A percentile compares a stretch with the other conserved stretches of the same genome.
These are phyloP conservation scores for Phytophthora agathidicida DNA, from an alignment of 352 stramenopile genomes.

Conservation along the genomic window DNA sequence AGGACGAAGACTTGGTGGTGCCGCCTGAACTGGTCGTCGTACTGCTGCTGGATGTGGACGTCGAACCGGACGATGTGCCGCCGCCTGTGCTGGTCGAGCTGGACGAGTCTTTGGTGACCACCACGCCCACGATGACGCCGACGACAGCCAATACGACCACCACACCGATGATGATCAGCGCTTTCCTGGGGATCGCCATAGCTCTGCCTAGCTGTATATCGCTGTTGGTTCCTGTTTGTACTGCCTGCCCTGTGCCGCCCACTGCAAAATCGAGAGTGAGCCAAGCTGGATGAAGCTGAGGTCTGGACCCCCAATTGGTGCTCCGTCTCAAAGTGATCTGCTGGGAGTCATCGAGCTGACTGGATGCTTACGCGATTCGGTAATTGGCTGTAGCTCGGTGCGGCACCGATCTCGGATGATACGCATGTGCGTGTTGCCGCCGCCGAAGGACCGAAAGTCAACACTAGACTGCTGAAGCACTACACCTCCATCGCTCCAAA, in stretches of 20 bases:
- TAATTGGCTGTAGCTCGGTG: background rate
- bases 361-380: slow-evolving; percentile 14
- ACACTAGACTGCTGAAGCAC: too few species aligned
- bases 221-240: background rate
- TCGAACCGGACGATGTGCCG: slow-evolving; percentile 22
- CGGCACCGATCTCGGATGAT: slow-evolving; percentile 7
- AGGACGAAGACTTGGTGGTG: slow-evolving; percentile 29
- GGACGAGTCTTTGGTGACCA: slow-evolving; percentile 35
- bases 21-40: slow-evolving; percentile 20
- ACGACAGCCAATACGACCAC: slow-evolving; percentile 53
- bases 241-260: background rate
- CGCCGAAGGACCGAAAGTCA: too few species aligned
- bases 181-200: slow-evolving; percentile 26
- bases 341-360: slow-evolving; percentile 18
- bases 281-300: too few species aligned
- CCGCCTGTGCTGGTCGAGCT: slow-evolving; percentile 30
- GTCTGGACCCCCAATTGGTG: slow-evolving; percentile 20
- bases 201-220: slow-evolving; percentile 2
- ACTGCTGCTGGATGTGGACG: slow-evolving; percentile 17
- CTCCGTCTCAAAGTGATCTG: slow-evolving; percentile 28
- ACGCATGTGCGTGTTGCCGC: slow-evolving; percentile 2
- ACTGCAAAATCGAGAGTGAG: slow-evolving; percentile 28
- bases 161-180: slow-evolving; percentile 43
- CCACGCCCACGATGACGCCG: slow-evolving; percentile 53
- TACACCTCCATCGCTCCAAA: too few species aligned